Evolutionary conservation across 805 yeast species (phyloP).

Genomic region (Zygosaccharomyces rouxii): DNA sequence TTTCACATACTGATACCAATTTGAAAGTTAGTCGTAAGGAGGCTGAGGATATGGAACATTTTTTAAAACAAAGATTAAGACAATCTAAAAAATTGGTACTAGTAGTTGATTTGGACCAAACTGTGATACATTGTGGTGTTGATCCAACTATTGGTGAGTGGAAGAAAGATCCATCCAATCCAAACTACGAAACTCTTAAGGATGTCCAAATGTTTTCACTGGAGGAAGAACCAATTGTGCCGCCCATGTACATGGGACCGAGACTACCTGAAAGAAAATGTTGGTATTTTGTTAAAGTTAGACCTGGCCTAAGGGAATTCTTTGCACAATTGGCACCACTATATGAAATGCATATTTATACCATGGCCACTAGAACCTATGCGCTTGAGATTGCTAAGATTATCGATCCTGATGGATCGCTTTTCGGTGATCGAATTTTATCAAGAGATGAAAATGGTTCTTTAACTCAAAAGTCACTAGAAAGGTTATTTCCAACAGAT

Average conservation of each 20-base stretch:
- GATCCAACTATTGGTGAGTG: conserved; percentile 97
- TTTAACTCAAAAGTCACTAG: conserved; percentile 79
- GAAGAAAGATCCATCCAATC: conserved; percentile 81
- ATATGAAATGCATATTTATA: conserved; percentile 90
- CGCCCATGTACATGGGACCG: conserved; percentile 58
- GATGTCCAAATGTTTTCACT: conserved; percentile 75
- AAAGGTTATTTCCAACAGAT: conserved; percentile 89
- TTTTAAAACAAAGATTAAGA: conserved; percentile 56
- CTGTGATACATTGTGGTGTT: conserved; percentile 95
- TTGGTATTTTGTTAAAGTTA: conserved; percentile 86
- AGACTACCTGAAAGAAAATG: conserved; percentile 56
- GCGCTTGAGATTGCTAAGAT: conserved; percentile 85
- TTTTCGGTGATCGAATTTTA: conserved; percentile 86
- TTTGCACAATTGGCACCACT: conserved; percentile 55
- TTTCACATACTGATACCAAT: conserved; percentile 86
- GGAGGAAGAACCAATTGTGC: conserved; percentile 64
- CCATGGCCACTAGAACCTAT: conserved; percentile 96
- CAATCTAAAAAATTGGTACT: conserved; percentile 68
- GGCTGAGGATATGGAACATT: conserved; percentile 77
- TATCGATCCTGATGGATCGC: conserved; percentile 82
- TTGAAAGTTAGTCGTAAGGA: conserved; percentile 79
- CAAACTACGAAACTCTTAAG: conserved; percentile 77
- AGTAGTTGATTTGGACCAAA: conserved; percentile 95
- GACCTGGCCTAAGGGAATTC: conserved; percentile 83
- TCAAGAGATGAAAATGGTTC: conserved; percentile 95